A percentile compares a stretch with the other conserved stretches of the same genome.
Conservation (phyloP, 1,139 yeast genomes). For the Suhomyces ambrosiae region DNA sequence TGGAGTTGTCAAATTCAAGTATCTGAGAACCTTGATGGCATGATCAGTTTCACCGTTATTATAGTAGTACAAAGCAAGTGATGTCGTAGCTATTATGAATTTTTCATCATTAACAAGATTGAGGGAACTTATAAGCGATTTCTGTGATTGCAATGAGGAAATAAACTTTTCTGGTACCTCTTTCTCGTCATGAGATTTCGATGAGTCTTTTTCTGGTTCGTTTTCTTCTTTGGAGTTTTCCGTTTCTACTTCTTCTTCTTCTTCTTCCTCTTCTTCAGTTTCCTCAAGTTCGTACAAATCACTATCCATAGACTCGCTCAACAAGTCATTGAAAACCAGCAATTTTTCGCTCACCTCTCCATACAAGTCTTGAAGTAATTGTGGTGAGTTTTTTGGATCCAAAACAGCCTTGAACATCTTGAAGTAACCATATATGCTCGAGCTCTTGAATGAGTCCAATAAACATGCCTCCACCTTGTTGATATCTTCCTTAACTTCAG, state of each 20-base stretch:
- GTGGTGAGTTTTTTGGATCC: conserved; percentile 25
- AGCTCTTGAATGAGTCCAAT: conserved; percentile 16
- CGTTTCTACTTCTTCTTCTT: conserved; percentile 33
- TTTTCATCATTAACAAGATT: conserved; percentile 41
- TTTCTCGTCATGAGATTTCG: conserved; percentile 2
- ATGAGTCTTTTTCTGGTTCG: conserved; percentile 16
- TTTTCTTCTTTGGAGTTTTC: conserved; percentile 25
- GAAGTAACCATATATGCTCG: conserved; percentile 24
- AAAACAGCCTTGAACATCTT: conserved; percentile 35
- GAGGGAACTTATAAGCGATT: conserved; percentile 33
- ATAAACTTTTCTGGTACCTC: neutral
- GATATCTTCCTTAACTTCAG: conserved; percentile 27
- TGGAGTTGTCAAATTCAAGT: conserved; percentile 24
- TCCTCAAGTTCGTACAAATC: conserved; percentile 32
- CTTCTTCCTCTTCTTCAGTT: conserved; percentile 19
- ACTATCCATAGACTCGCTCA: conserved; percentile 33
- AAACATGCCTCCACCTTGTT: conserved; percentile 23
- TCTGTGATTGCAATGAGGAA: conserved; percentile 18
- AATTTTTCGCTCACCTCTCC: conserved; percentile 17
- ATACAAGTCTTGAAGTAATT: conserved; percentile 25
- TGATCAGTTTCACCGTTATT: conserved; percentile 22
- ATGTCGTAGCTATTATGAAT: conserved; percentile 32
- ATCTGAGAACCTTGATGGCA: conserved; percentile 27
- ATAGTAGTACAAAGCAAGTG: conserved; percentile 31
- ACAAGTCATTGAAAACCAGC: conserved; percentile 22